Conservation (phyloP, 768 basidiomycete species). For the Strobilomyces echinocephalus region DNA sequence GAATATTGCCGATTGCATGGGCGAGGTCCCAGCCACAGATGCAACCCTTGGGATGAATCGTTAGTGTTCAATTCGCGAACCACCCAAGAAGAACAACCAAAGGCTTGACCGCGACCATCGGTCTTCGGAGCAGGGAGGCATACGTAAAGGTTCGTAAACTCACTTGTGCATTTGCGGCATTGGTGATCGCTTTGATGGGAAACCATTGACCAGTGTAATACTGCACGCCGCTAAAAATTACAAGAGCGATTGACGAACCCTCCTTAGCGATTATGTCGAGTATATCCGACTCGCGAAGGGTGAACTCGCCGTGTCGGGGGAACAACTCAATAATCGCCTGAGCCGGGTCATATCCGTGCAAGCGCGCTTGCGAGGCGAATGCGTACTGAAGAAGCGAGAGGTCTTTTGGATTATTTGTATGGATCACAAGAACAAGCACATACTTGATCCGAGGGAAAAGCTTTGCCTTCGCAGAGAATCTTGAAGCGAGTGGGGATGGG, state of each 20-base stretch:
- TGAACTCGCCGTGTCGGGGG: conserved; percentile 81
- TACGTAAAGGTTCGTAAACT: conserved; percentile 30
- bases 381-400: conserved; percentile 64
- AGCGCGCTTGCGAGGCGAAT: conserved; percentile 82
- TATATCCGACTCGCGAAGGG: conserved; percentile 86
- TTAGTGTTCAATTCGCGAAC: conserved; percentile 13
- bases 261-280: conserved; percentile 66
- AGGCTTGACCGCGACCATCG: conserved; percentile 3
- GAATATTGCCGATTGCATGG: conserved; percentile 93
- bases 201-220: conserved; percentile 98
- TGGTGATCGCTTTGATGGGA: conserved; percentile 79
- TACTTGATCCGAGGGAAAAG: conserved; percentile 97
- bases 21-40: conserved; percentile 96
- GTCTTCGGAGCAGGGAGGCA: conserved; percentile 7
- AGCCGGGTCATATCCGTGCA: conserved; percentile 73
- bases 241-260: conserved; percentile 77
- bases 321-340: conserved; percentile 72
- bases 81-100: background rate
- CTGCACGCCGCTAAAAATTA: conserved; percentile 91
- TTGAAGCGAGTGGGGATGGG: conserved; percentile 83
- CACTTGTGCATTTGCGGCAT: conserved; percentile 80
- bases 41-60: conserved; percentile 60
- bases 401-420: conserved; percentile 13
- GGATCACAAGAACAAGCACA: conserved; percentile 21
- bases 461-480: conserved; percentile 90